Evolutionary conservation across 2,329 filamentous ascomycete genomes (phyloP).

Genomic region (Bipolaris gigantea): DNA sequence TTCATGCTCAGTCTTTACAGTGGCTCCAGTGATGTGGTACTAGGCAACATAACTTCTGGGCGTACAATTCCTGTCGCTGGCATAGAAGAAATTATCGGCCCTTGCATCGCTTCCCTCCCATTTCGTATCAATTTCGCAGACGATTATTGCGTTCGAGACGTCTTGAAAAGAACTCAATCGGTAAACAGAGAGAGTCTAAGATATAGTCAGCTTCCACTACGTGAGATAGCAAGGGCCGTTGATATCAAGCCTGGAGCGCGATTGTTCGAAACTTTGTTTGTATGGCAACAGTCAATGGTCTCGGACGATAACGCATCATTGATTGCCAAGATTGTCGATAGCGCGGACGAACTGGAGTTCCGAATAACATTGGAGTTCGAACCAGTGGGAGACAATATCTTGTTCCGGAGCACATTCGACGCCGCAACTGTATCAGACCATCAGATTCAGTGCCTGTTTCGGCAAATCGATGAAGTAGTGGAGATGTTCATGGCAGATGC

Average conservation of each 20-base stretch:
- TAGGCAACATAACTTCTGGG: constrained; percentile 82
- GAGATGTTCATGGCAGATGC: constrained; percentile 47
- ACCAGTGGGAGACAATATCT: constrained; percentile 56
- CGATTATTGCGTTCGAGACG: constrained; percentile 58
- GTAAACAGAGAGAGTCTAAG: constrained; percentile 67
- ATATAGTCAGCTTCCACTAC: constrained; percentile 65
- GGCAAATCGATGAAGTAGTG: constrained; percentile 63
- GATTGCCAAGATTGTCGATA: constrained; percentile 59
- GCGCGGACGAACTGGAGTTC: constrained; percentile 75
- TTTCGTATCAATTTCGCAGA: constrained; percentile 64
- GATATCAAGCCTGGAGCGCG: constrained; percentile 57
- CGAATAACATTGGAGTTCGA: constrained; percentile 76
- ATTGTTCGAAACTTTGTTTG: constrained; percentile 77
- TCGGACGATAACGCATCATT: constrained; percentile 32
- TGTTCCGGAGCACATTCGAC: constrained; percentile 60
- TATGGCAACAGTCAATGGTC: constrained; percentile 76
- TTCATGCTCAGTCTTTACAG: constrained; percentile 67
- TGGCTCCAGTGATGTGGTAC: constrained; percentile 66
- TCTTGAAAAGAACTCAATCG: constrained; percentile 65
- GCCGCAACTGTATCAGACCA: constrained; percentile 55
- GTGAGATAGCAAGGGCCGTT: constrained; percentile 67
- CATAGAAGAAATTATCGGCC: constrained; percentile 75
- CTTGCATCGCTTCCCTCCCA: constrained; percentile 76
- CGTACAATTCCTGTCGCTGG: constrained; percentile 70
- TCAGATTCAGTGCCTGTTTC: constrained; percentile 60